phyloP scores from a whole-genome alignment of 306 rosid species.

The Geum urbanum region DNA sequence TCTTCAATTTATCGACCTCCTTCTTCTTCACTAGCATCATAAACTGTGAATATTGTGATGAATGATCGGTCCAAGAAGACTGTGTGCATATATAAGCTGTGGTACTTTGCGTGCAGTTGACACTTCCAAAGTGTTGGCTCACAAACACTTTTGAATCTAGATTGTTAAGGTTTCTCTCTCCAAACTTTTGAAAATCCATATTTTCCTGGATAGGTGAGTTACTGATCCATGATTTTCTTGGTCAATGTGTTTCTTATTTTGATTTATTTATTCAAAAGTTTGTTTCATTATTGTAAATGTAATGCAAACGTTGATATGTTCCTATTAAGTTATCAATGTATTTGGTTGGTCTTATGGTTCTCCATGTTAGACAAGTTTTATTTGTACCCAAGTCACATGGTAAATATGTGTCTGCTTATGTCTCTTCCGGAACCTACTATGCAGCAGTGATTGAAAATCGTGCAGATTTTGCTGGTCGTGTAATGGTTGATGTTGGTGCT shows the following conservation, averaged over 20 bases:
- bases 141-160: too few relatives aligned
- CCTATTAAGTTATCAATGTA: not conserved
- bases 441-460: constrained; percentile 92
- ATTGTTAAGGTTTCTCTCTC: too few relatives aligned
- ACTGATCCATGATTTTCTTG: constrained; percentile 14
- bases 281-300: not conserved
- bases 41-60: too few relatives aligned
- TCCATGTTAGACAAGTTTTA: not conserved
- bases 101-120: too few relatives aligned
- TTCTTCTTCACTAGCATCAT: too few relatives aligned
- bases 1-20: too few relatives aligned
- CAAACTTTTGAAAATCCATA: too few relatives aligned
- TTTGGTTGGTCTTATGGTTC: not conserved
- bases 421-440: constrained; percentile 68
- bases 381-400: not conserved
- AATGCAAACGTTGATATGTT: not conserved
- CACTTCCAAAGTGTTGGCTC: too few relatives aligned
- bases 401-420: constrained; percentile 10
- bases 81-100: too few relatives aligned
- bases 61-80: too few relatives aligned
- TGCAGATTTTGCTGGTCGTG: constrained; percentile 72
- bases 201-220: constrained; percentile 59
- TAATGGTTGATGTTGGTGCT: constrained; percentile 96
- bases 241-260: not conserved
- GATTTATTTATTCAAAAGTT: not conserved